A percentile compares a stretch with the other conserved stretches of the same genome.
phyloP scores from a whole-genome alignment of 2,329 filamentous ascomycete genomes.

The Trichoderma asperellum region DNA sequence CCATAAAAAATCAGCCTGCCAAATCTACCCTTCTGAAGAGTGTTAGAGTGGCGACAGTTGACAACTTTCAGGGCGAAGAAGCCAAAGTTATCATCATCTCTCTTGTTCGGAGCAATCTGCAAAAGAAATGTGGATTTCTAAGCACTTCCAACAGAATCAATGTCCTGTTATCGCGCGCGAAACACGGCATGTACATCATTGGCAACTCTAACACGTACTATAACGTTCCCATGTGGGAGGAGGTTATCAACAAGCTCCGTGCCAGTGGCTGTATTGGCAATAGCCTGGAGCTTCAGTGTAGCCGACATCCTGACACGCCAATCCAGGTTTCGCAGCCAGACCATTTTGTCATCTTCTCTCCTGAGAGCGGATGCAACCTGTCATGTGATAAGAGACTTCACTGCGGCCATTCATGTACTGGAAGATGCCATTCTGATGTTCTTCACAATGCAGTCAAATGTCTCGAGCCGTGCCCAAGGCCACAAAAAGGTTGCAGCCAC shows the following conservation, averaged over 20 bases:
- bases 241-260: conserved; percentile 59
- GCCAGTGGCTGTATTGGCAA: conserved; percentile 52
- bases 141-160: conserved; percentile 69
- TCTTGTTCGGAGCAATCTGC: conserved; percentile 69
- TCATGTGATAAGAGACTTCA: conserved; percentile 53
- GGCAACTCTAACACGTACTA: conserved; percentile 64
- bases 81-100: conserved; percentile 71
- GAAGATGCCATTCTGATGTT: conserved; percentile 52
- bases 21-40: conserved; percentile 46
- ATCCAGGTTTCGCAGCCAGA: conserved; percentile 58
- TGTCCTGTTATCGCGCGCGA: conserved; percentile 67
- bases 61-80: conserved; percentile 81
- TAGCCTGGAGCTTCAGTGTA: conserved; percentile 59
- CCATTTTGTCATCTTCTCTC: conserved; percentile 59
- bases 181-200: conserved; percentile 73
- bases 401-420: conserved; percentile 54
- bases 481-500: conserved; percentile 50
- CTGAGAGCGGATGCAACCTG: conserved; percentile 64
- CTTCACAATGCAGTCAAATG: conserved; percentile 54
- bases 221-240: conserved; percentile 64
- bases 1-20: background rate
- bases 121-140: conserved; percentile 66
- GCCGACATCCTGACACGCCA: conserved; percentile 58
- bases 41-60: conserved; percentile 65
- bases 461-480: conserved; percentile 49